Percentiles rank a stretch among this genome's conserved stretches.
Conservation (phyloP, 2,329 filamentous ascomycete genomes). For the Hortaea werneckii region DNA sequence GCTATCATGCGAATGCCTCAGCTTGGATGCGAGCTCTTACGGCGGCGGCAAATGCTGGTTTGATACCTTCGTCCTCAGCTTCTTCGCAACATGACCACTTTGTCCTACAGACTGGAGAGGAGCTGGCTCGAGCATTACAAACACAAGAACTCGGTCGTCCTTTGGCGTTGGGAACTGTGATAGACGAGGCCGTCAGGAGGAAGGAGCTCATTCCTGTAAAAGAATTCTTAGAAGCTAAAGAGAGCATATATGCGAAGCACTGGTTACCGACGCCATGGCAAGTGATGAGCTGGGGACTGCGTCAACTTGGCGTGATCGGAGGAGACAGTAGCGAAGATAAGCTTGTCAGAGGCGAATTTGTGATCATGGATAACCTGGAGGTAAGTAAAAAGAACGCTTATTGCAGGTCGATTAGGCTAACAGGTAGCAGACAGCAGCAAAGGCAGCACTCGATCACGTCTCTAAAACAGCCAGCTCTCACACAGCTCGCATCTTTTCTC, state of each 20-base stretch:
- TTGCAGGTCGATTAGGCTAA: not conserved
- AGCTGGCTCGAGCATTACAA: slow-evolving; percentile 61
- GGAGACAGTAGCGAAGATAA: slow-evolving; percentile 36
- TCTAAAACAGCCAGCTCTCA: slow-evolving; percentile 23
- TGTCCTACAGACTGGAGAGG: slow-evolving; percentile 45
- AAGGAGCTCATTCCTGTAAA: slow-evolving; percentile 60
- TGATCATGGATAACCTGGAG: slow-evolving; percentile 56
- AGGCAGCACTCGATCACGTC: slow-evolving; percentile 27
- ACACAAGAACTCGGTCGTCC: slow-evolving; percentile 72
- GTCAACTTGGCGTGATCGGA: slow-evolving; percentile 44
- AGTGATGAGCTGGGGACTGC: slow-evolving; percentile 65
- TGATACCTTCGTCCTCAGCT: slow-evolving; percentile 35
- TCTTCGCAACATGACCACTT: slow-evolving; percentile 36
- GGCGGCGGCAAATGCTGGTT: slow-evolving; percentile 56
- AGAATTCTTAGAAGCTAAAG: slow-evolving; percentile 54
- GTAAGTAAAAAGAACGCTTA: slow-evolving; percentile 21
- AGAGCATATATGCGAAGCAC: slow-evolving; percentile 59
- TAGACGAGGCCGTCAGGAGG: slow-evolving; percentile 62
- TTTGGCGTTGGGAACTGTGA: slow-evolving; percentile 65
- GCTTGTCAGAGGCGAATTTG: slow-evolving; percentile 52
- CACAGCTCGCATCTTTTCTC: slow-evolving; percentile 24
- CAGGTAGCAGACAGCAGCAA: slow-evolving; percentile 27
- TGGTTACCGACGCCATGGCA: slow-evolving; percentile 61
- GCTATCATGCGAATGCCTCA: slow-evolving; percentile 67
- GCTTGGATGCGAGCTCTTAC: slow-evolving; percentile 70